These are phyloP conservation scores for Gentiana macrophylla DNA, from an alignment of 257 asterid species.

Conservation along the genomic window DNA sequence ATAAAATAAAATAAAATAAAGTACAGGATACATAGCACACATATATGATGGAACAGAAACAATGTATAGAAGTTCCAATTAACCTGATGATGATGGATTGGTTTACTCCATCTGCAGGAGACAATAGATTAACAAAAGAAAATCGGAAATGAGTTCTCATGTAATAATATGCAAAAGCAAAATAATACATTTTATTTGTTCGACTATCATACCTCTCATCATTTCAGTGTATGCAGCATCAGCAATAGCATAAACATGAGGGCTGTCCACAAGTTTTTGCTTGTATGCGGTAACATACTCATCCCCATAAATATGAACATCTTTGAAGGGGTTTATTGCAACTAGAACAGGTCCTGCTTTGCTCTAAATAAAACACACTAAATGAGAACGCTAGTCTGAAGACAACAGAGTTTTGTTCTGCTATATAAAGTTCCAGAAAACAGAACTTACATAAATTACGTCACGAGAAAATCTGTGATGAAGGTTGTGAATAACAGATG, in stretches of 20 bases:
- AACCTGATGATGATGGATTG: slow-evolving; percentile 96
- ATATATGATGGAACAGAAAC: slow-evolving; percentile 10
- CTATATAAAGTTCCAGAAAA: slow-evolving; percentile 4
- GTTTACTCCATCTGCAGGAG: slow-evolving; percentile 57
- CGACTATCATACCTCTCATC: slow-evolving; percentile 58
- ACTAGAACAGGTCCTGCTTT: slow-evolving; percentile 87
- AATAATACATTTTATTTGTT: slow-evolving; percentile 10
- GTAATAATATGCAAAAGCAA: neutral
- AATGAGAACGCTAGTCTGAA: slow-evolving; percentile 8
- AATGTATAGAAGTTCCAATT: slow-evolving; percentile 16
- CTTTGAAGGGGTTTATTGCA: slow-evolving; percentile 88
- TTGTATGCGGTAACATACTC: slow-evolving; percentile 56
- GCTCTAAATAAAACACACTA: slow-evolving; percentile 40
- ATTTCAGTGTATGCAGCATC: slow-evolving; percentile 62
- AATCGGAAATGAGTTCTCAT: slow-evolving; percentile 8
- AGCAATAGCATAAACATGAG: slow-evolving; percentile 83
- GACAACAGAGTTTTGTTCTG: slow-evolving; percentile 4
- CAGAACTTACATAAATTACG: slow-evolving; percentile 57
- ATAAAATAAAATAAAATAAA: neutral
- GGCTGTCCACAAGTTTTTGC: slow-evolving; percentile 59
- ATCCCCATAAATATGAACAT: slow-evolving; percentile 52
- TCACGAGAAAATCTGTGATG: slow-evolving; percentile 55
- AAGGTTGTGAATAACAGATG: slow-evolving; percentile 88
- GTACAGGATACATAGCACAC: slow-evolving; percentile 4
- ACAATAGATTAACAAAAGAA: slow-evolving; percentile 11